Evolutionary conservation across 208 protist genomes (phyloP).

Genomic region (Herpetomonas muscarum): DNA sequence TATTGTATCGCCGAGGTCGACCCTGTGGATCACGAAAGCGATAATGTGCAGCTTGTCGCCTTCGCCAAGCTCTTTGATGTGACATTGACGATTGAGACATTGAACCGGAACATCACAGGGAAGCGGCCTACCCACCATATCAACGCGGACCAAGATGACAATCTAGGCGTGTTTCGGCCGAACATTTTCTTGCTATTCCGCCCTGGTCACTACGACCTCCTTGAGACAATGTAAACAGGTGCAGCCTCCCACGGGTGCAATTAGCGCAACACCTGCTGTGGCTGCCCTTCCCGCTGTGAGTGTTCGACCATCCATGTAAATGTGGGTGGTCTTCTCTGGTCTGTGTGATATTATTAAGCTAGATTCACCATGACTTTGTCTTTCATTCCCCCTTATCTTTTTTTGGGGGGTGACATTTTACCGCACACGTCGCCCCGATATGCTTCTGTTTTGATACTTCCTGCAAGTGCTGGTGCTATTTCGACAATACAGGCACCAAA

Average conservation of each 20-base stretch:
- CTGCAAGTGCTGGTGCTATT: too few species aligned
- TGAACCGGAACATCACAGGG: slow-evolving; percentile 38
- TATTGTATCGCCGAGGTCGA: slow-evolving; percentile 79
- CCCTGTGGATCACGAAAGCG: slow-evolving; percentile 69
- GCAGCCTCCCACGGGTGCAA: not conserved
- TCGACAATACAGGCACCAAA: too few species aligned
- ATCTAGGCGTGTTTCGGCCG: not conserved
- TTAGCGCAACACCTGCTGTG: slow-evolving; percentile 1
- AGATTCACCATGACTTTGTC: too few species aligned
- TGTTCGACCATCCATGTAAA: too few species aligned
- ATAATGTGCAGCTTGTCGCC: slow-evolving; percentile 74
- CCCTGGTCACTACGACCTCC: slow-evolving; percentile 81
- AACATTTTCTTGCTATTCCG: slow-evolving; percentile 60
- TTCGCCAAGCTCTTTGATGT: slow-evolving; percentile 64
- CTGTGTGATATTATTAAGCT: too few species aligned
- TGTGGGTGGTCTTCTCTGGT: too few species aligned
- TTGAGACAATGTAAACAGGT: slow-evolving; percentile 10
- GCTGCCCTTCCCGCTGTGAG: too few species aligned
- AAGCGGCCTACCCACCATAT: not conserved
- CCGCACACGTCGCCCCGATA: not conserved
- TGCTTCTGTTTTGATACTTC: not conserved
- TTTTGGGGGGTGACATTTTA: not conserved
- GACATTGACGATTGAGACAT: slow-evolving; percentile 40
- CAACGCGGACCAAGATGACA: slow-evolving; percentile 13
- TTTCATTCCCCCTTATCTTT: too few species aligned